Conservation (phyloP, 495 filamentous ascomycete genomes). For the Talaromyces nanjingensis region DNA sequence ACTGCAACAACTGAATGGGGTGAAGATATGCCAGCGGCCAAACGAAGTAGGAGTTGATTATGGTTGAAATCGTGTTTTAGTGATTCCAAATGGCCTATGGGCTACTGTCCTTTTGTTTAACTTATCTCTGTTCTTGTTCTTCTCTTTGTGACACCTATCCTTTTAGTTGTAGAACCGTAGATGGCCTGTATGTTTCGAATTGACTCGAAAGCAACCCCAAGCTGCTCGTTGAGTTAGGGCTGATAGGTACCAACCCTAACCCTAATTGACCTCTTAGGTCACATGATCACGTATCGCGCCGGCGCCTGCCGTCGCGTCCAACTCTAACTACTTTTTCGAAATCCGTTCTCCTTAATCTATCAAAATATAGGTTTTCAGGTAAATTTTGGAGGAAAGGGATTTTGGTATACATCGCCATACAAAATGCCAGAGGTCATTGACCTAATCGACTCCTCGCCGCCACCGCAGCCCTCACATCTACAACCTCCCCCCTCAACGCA, state of each 20-base stretch:
- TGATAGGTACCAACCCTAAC: not conserved
- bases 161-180: not conserved
- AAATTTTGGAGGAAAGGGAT: not conserved
- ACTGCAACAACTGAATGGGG: not conserved
- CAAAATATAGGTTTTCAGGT: not conserved
- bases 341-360: not conserved
- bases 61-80: not conserved
- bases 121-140: not conserved
- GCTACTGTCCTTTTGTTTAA: not conserved
- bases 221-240: not conserved
- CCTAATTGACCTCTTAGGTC: not conserved
- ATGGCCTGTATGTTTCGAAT: not conserved
- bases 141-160: not conserved
- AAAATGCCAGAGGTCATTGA: constrained; percentile 39
- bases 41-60: not conserved
- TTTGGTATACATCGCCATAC: not conserved
- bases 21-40: not conserved
- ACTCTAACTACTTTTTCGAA: not conserved
- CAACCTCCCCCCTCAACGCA: constrained; percentile 16
- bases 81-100: not conserved
- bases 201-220: not conserved
- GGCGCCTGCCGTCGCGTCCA: not conserved
- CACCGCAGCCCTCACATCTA: not conserved
- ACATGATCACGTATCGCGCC: not conserved
- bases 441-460: constrained; percentile 34